Base-by-base conservation (phyloP, 2,329 filamentous ascomycete species). In the Colletotrichum tabaci region DNA sequence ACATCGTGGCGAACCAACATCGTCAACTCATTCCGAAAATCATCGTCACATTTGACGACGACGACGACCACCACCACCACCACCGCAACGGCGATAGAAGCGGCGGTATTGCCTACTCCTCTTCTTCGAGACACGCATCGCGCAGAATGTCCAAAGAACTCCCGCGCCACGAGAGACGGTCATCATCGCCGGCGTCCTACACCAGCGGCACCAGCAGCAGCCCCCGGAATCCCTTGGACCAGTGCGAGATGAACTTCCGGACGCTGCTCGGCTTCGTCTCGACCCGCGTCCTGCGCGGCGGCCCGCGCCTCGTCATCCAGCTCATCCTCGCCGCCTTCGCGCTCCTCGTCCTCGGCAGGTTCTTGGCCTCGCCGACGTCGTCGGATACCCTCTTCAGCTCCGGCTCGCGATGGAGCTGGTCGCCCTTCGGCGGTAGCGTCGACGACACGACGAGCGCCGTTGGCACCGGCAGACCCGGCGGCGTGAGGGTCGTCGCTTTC, bases 401-500 rank as follows among this genome's bases (percentile, higher is more conserved):
- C 10, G 52, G 40, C 6, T 63, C 65, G 10, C 44, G 38, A n/a
- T 72, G 69, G 69, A 57, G 64, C 13, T 72, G 69, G 69, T 69
- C 69, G 40, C 69, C 69, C 2, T 66, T 75, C 26, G 56, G 65
- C 71, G 50, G 56, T 23, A 74, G 61, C 2, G 18, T 40, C 1
- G 47, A 53, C 74, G 66, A 70, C 75, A 50, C 1, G 47, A 53
- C 75, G 66, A 70, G 76, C 67, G 53, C 50, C 15, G 61, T 71
- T 12, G 63, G 73, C n/a, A 72, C 75, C 44, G 67, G 70, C 9
- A 38, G 72, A n/a, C 76, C 72, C 4, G 80, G 80, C 8, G 80
- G 84, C 2, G 69, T 88, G 71, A 83, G 87, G 64, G 80, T 89
- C 9, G 86, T 89, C 10, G 85, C 87, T 7, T 89, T 89, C 75